Conservation (phyloP, 192 early-diverging fungal genomes). For the Spizellomyces punctatus region DNA sequence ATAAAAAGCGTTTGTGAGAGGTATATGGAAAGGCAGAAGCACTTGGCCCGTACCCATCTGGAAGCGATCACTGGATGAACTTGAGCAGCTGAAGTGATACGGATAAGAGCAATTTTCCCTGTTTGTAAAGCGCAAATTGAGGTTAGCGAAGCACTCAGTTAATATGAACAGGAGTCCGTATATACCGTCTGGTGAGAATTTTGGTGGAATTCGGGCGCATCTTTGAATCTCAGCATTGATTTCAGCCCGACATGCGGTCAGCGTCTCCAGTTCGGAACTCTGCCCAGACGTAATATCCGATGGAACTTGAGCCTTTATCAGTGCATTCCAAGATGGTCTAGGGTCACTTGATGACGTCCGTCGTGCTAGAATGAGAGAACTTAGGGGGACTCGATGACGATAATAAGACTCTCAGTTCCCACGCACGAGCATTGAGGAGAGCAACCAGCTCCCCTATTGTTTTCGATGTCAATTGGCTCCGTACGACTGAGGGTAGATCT, state of each 20-base stretch:
- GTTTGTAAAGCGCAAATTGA: neutral
- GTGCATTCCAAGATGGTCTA: slow-evolving; percentile 4
- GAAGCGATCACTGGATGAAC: slow-evolving; percentile 14
- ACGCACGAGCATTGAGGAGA: slow-evolving; percentile 20
- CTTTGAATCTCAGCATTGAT: slow-evolving; percentile 9
- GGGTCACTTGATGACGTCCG: slow-evolving; percentile 4
- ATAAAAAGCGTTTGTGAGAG: neutral
- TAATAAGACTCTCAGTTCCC: neutral
- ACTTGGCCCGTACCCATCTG: slow-evolving; percentile 8
- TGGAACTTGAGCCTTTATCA: neutral
- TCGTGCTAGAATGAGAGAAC: slow-evolving; percentile 3
- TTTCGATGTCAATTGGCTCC: neutral
- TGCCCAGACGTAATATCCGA: neutral
- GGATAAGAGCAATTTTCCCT: slow-evolving; percentile 4
- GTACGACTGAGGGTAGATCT: neutral
- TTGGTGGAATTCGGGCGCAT: slow-evolving; percentile 10
- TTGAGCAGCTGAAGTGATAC: slow-evolving; percentile 1
- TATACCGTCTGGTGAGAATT: slow-evolving; percentile 12
- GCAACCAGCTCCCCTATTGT: neutral
- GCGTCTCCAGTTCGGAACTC: neutral
- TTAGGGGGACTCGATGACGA: no score
- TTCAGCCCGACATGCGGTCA: neutral
- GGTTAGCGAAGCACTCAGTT: neutral
- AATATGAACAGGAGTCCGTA: neutral
- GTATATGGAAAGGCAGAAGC: neutral